Base-by-base conservation (phyloP, 2,329 filamentous ascomycete species). In the Beauveria scarabaeidicola region DNA sequence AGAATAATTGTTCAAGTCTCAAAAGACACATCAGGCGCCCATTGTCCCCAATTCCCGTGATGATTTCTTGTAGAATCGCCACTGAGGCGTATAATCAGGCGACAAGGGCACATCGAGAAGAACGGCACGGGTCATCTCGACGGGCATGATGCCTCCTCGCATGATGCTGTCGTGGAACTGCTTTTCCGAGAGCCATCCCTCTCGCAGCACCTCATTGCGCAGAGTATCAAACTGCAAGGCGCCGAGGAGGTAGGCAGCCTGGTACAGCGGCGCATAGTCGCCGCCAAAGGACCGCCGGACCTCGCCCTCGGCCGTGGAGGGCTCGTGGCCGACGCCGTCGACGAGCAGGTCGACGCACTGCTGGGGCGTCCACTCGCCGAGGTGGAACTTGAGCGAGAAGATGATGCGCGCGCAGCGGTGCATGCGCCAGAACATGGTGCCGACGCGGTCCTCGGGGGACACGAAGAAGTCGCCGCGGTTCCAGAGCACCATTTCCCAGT, bases 341-440 rank as follows among this genome's bases (percentile, higher is more conserved):
- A 85, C 81, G 1, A 85, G 73, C 58, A 83, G 66, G 61, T 85
- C 80, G 17, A 86, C 76, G 56, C 81, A 84, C 64, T 83, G 77
- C 61, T 75, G 72, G 1, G 81, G 75, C 10, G 70, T 75, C 74
- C 83, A 77, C 62, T 77, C 67, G 1, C 80, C 81, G 1, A 85
- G 74, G 65, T 85, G 82, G 61, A 84, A 85, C 43, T 77, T 77
- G 1, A 85, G 67, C 0, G 79, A 82, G 68, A 85, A 85, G 13
- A 81, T 70, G 63, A 84, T 84, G 41, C 83, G 77, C 6, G 79
- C 78, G 64, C 82, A 84, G 29, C 83, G 79, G 66, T 86, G 82
- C 78, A 85, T 83, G 15, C 81, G 75, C 82, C 82, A 85, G 67
- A 84, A 85, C 8, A 86, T 69, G 63, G 83, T 81, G 0, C 82